A percentile compares a stretch with the other conserved stretches of the same genome.
These are phyloP conservation scores for Groenewaldozyma tartarivorans DNA, from an alignment of 805 yeast species.

Conservation along the genomic window DNA sequence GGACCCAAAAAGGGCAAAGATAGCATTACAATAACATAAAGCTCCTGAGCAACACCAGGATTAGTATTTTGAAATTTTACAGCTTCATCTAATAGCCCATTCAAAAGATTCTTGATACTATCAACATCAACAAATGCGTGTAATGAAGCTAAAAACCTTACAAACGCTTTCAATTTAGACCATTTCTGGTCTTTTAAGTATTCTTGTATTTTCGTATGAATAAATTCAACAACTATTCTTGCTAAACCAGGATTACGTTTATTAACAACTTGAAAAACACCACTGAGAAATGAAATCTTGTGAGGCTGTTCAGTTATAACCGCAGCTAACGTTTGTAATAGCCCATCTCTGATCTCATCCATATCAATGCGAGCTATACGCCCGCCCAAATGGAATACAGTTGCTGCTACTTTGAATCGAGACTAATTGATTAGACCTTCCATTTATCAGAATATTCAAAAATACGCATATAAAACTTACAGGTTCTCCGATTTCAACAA, in stretches of 20 bases:
- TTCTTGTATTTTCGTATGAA: constrained; percentile 54
- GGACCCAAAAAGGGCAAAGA: constrained; percentile 40
- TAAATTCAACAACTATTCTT: constrained; percentile 54
- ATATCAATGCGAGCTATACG: constrained; percentile 38
- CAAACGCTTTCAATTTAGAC: constrained; percentile 58
- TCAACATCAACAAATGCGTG: constrained; percentile 50
- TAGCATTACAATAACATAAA: constrained; percentile 51
- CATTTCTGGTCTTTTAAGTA: constrained; percentile 42
- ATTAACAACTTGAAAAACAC: constrained; percentile 57
- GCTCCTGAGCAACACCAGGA: constrained; percentile 47
- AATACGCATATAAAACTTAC: constrained; percentile 8
- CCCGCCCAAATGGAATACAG: constrained; percentile 25
- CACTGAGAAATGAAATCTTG: constrained; percentile 64
- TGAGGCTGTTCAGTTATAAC: constrained; percentile 84
- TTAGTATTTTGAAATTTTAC: constrained; percentile 40
- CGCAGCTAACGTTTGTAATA: constrained; percentile 57
- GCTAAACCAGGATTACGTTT: constrained; percentile 58
- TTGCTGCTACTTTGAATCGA: constrained; percentile 17
- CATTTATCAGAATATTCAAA: no score
- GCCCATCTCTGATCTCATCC: constrained; percentile 51
- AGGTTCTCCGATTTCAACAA: constrained; percentile 54
- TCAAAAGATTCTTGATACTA: constrained; percentile 39
- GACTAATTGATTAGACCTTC: no score
- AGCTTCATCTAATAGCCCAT: constrained; percentile 45
- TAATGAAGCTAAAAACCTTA: constrained; percentile 62